Conservation (phyloP, 768 basidiomycete genomes). For the Psilocybe subaeruginosa region DNA sequence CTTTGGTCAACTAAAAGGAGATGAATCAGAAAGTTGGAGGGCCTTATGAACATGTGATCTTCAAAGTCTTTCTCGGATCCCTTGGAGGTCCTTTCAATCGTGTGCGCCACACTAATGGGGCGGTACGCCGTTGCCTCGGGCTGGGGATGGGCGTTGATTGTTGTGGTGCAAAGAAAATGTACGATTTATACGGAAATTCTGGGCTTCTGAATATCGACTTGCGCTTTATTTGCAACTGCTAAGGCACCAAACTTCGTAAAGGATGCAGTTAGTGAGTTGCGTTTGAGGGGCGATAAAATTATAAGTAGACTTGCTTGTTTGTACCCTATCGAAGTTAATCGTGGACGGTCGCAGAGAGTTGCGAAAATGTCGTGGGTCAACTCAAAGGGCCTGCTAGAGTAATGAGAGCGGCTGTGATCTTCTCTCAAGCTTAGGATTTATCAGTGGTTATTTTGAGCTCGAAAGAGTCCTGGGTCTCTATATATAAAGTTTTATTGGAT, state of each 20-base stretch:
- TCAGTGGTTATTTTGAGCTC: not conserved
- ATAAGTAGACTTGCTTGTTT: not conserved
- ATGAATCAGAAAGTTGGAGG: not conserved
- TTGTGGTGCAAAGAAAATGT: not conserved
- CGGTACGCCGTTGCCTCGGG: not conserved
- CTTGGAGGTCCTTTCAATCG: not conserved
- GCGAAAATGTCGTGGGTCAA: slow-evolving; percentile 4
- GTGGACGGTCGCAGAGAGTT: not conserved
- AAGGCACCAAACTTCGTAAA: not conserved
- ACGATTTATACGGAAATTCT: not conserved
- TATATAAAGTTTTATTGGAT: not conserved
- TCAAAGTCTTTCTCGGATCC: not conserved
- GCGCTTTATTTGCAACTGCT: not conserved
- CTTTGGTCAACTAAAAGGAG: not conserved
- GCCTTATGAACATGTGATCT: not conserved
- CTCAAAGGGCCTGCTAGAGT: not conserved
- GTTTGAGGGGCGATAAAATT: not conserved
- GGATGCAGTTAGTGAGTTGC: not conserved
- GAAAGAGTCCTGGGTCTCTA: not conserved
- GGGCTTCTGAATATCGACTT: not conserved
- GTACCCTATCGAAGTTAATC: not conserved
- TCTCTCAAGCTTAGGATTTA: not conserved
- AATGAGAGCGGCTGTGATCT: not conserved
- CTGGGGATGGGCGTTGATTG: not conserved
- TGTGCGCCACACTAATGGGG: not conserved